Base-by-base conservation (phyloP, 345 rosid genomes). In the Gossypium thurberi region DNA sequence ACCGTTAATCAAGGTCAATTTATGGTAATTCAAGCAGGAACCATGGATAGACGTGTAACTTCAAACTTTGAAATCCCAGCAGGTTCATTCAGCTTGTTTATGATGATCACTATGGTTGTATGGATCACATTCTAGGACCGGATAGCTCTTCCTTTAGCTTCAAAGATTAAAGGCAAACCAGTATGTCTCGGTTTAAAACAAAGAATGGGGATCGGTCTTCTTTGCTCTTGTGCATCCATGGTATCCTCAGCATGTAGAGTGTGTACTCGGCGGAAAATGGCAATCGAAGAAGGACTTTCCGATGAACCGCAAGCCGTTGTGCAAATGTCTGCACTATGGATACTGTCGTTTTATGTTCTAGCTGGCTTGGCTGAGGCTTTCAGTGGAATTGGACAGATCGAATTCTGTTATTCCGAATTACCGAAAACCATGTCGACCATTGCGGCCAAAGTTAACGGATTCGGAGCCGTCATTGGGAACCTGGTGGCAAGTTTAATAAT, bases 351-450 rank as follows among this genome's bases (percentile, higher is more conserved):
- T 74, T 20, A 80, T 67, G 52, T 71, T 57, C 9, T 86, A 20
- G 51, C 18, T 28, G 90, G 90, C 8, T 55, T 86, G 21, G 76
- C 83, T 0, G 86, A 78, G 70, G 87, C 89, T 58, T 69, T 89
- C 28, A 82, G 57, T 17, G 75, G 80, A 3, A 78, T 87, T 14
- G 82, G 81, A 6, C 87, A 85, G 57, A 76, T 64, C 4, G 90
- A 86, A 71, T 84, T 87, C 76, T 89, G 73, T 59, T 87, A 86
- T 78, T 66, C 82, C 0, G 85, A 87, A 77, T 80, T 86, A 11
- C 91, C 94, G 0, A 85, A 75, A 67, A 83, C 82, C 68, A 85
- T 86, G 87, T 75, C 87, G 4, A 84, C 90, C 66, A 78, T 89
- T 3, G 84, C 85, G 0, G 65, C 85, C 10, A 71, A 87, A 8